These are phyloP conservation scores for Xylariales sp. DNA, from an alignment of 2,329 filamentous ascomycete species.

Conservation along the genomic window DNA sequence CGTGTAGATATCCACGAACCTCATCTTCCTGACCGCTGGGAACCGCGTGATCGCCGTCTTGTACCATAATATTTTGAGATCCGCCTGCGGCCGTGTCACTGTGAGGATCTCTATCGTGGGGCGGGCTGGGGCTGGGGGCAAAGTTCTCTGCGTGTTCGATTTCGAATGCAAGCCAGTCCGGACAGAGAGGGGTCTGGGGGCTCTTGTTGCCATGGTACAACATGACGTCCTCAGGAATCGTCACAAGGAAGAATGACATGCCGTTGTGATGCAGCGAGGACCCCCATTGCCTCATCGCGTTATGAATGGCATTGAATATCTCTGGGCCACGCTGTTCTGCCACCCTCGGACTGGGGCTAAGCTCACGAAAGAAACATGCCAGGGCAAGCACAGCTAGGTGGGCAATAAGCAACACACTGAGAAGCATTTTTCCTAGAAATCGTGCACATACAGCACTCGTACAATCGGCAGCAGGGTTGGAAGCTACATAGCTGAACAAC, in stretches of 20 bases:
- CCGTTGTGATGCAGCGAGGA: slow-evolving; percentile 60
- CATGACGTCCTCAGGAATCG: slow-evolving; percentile 47
- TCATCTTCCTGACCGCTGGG: slow-evolving; percentile 1
- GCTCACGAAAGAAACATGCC: too few species aligned
- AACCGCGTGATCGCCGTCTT: too few species aligned
- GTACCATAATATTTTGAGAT: too few species aligned
- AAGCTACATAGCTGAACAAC: too few species aligned
- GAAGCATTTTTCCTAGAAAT: too few species aligned
- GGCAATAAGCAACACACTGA: too few species aligned
- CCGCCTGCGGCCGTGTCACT: background rate
- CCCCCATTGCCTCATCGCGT: slow-evolving; percentile 59
- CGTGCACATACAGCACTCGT: too few species aligned
- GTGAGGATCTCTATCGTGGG: background rate
- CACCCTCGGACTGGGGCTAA: slow-evolving; percentile 4
- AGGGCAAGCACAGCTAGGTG: too few species aligned
- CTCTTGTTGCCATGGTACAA: slow-evolving; percentile 52
- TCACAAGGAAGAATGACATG: slow-evolving; percentile 56
- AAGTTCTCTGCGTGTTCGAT: slow-evolving; percentile 58
- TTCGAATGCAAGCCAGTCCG: slow-evolving; percentile 60
- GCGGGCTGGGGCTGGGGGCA: slow-evolving; percentile 21
- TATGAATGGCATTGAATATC: slow-evolving; percentile 59
- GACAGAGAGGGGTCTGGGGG: slow-evolving; percentile 38
- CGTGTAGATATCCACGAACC: slow-evolving; percentile 45
- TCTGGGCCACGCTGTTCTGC: slow-evolving; percentile 32
- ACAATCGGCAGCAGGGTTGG: too few species aligned